Percentiles rank a stretch among this genome's conserved stretches.
These are phyloP conservation scores for Jatropha curcas DNA, from an alignment of 345 rosid species.

Conservation along the genomic window DNA sequence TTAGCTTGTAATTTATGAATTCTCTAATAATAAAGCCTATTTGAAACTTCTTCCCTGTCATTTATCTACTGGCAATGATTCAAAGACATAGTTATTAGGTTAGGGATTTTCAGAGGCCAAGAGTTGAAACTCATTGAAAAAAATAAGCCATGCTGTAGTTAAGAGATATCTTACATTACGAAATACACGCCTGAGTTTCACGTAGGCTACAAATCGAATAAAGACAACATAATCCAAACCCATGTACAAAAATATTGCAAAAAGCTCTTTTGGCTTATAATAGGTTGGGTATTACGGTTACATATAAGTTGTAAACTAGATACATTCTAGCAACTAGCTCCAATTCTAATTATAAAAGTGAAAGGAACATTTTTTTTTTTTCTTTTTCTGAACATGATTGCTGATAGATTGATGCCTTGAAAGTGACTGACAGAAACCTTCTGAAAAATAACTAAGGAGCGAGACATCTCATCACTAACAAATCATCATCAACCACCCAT, in stretches of 20 bases:
- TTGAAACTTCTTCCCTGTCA: background rate
- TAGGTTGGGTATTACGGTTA: background rate
- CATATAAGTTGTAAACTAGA: background rate
- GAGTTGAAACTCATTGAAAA: background rate
- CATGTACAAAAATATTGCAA: background rate
- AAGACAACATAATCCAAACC: background rate
- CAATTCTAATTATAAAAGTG: background rate
- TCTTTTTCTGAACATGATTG: too few species aligned
- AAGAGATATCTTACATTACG: background rate
- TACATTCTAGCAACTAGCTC: background rate
- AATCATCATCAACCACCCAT: slow-evolving; percentile 57
- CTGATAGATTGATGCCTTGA: background rate
- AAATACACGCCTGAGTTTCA: background rate
- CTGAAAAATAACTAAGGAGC: background rate
- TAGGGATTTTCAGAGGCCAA: too few species aligned
- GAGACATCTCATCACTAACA: background rate
- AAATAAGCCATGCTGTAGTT: background rate
- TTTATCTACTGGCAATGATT: background rate
- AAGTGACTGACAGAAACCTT: background rate
- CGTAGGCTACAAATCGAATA: background rate
- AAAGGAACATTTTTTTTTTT: too few species aligned
- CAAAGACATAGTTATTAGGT: too few species aligned
- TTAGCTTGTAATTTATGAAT: background rate
- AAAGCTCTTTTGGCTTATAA: background rate
- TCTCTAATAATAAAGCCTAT: background rate